phyloP scores from a whole-genome alignment of 805 yeast species.

The Metschnikowia proteae region DNA sequence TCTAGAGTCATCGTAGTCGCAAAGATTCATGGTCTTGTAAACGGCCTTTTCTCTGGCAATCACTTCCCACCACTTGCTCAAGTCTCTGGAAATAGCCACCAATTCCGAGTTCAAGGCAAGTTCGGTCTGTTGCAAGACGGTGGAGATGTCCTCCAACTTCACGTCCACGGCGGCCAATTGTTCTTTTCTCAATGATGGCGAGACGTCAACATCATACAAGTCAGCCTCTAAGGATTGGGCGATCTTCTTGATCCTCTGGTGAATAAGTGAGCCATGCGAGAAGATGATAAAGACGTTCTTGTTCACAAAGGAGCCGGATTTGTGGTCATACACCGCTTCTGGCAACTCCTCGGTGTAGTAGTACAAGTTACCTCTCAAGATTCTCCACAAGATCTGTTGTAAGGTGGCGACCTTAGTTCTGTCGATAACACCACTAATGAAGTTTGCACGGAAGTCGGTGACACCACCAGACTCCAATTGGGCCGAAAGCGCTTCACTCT shows the following conservation, averaged over 20 bases:
- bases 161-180: constrained; percentile 27
- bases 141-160: constrained; percentile 32
- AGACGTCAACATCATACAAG: constrained; percentile 55
- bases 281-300: constrained; percentile 86
- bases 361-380: constrained; percentile 86
- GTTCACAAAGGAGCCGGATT: constrained; percentile 52
- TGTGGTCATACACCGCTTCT: constrained; percentile 62
- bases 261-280: constrained; percentile 80
- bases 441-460: constrained; percentile 32
- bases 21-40: constrained; percentile 69
- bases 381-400: constrained; percentile 87
- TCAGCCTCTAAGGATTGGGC: constrained; percentile 88
- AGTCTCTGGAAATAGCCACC: constrained; percentile 67
- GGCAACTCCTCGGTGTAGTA: constrained; percentile 70
- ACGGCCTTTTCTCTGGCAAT: constrained; percentile 77
- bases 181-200: constrained; percentile 25
- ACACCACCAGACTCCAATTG: constrained; percentile 37
- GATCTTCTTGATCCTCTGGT: constrained; percentile 71
- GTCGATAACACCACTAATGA: constrained; percentile 79
- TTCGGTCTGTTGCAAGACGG: constrained; percentile 32
- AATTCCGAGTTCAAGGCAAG: constrained; percentile 57
- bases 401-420: constrained; percentile 65
- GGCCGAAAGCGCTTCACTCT: constrained; percentile 35
- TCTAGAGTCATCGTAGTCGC: constrained; percentile 80
- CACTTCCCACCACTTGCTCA: constrained; percentile 49